These are phyloP conservation scores for Penicillium sp. DNA, from an alignment of 2,329 filamentous ascomycete species.

Conservation along the genomic window DNA sequence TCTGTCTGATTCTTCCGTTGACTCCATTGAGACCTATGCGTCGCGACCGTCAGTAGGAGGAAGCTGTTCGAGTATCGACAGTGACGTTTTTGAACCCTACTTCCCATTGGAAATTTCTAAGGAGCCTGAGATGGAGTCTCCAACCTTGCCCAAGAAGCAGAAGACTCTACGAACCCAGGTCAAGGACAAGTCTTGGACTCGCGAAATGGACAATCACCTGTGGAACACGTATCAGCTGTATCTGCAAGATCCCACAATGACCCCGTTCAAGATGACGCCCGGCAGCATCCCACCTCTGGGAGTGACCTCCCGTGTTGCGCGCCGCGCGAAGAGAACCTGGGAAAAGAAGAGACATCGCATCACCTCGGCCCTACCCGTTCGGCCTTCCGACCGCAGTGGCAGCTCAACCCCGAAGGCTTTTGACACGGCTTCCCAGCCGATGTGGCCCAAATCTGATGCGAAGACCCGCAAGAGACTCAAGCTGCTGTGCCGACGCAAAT, in stretches of 20 bases:
- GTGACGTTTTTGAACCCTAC: slow-evolving; percentile 58
- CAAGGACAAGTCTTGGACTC: slow-evolving; percentile 50
- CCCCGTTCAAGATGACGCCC: slow-evolving; percentile 65
- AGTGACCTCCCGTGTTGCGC: slow-evolving; percentile 61
- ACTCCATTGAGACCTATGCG: slow-evolving; percentile 56
- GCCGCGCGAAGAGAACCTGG: slow-evolving; percentile 62
- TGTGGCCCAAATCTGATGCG: slow-evolving; percentile 58
- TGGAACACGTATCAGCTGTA: slow-evolving; percentile 66
- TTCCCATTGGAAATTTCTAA: slow-evolving; percentile 42
- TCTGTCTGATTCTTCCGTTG: slow-evolving; percentile 61
- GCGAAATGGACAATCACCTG: slow-evolving; percentile 64
- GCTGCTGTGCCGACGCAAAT: slow-evolving; percentile 59
- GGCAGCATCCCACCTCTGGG: slow-evolving; percentile 62
- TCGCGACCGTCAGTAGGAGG: slow-evolving; percentile 58
- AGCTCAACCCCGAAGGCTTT: slow-evolving; percentile 49
- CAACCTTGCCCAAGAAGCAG: slow-evolving; percentile 33
- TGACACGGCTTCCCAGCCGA: slow-evolving; percentile 31
- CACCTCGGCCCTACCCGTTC: slow-evolving; percentile 7
- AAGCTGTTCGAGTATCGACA: slow-evolving; percentile 61
- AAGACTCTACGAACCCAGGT: slow-evolving; percentile 24
- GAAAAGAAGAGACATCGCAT: slow-evolving; percentile 44
- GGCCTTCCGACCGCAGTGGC: slow-evolving; percentile 40
- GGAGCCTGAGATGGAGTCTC: slow-evolving; percentile 40
- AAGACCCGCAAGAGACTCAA: slow-evolving; percentile 59
- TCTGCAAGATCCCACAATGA: slow-evolving; percentile 63